These are phyloP conservation scores for Cercophora scortea DNA, from an alignment of 495 filamentous ascomycete genomes.

Conservation along the genomic window DNA sequence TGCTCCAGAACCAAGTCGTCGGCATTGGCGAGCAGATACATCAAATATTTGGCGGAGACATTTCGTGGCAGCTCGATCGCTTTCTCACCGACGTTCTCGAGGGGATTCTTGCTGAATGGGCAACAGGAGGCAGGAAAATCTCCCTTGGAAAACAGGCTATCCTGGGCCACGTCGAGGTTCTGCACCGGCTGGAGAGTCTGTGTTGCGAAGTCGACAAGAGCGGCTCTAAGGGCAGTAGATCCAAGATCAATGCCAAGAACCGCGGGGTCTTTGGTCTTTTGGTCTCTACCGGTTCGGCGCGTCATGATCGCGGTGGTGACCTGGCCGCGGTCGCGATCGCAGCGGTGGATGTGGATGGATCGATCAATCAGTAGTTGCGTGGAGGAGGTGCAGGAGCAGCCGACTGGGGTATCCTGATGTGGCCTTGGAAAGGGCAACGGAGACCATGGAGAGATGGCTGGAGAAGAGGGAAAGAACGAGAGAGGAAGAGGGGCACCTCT, in stretches of 20 bases:
- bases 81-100: background rate
- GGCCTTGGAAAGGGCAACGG: no score
- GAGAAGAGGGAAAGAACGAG: no score
- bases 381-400: no score
- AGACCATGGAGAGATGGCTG: no score
- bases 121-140: slow-evolving; percentile 3
- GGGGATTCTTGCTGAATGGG: background rate
- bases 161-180: background rate
- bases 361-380: no score
- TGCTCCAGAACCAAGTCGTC: background rate
- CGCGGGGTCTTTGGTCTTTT: no score
- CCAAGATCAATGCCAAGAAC: background rate
- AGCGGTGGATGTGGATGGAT: no score
- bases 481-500: no score
- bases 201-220: background rate
- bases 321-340: no score
- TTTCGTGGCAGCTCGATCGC: background rate
- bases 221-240: background rate
- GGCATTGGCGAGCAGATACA: slow-evolving; percentile 4
- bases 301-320: no score
- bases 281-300: no score
- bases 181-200: background rate
- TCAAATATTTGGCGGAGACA: slow-evolving; percentile 3
- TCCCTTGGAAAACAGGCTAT: background rate
- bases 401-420: no score